A percentile compares a stretch with the other conserved stretches of the same genome.
Conservation (phyloP, 768 basidiomycete genomes). For the Tylopilus vinaceipallidus region DNA sequence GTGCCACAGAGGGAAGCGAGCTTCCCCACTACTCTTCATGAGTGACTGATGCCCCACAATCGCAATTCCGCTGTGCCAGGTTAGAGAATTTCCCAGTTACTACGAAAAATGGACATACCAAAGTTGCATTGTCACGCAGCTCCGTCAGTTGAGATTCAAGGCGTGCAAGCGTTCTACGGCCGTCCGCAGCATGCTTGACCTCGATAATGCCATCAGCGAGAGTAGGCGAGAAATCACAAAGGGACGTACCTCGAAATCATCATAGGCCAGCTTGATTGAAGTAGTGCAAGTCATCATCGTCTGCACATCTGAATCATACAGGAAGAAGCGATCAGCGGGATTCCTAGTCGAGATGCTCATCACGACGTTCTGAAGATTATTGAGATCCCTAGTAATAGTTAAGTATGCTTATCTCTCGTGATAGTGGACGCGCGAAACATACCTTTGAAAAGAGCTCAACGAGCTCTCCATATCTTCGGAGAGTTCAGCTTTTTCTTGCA, state of each 20-base stretch:
- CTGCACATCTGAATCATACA: slow-evolving; percentile 10
- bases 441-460: slow-evolving; percentile 6
- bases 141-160: slow-evolving; percentile 9
- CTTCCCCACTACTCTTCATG: neutral
- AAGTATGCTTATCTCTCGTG: neutral
- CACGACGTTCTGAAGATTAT: slow-evolving; percentile 6
- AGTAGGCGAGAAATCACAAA: neutral
- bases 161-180: slow-evolving; percentile 4
- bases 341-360: slow-evolving; percentile 4
- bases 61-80: slow-evolving; percentile 10
- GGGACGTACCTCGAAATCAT: slow-evolving; percentile 6
- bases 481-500: neutral
- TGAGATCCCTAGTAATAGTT: slow-evolving; percentile 4
- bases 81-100: neutral
- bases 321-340: slow-evolving; percentile 3
- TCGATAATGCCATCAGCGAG: neutral
- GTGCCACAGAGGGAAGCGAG: too few relatives aligned
- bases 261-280: slow-evolving; percentile 9
- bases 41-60: neutral
- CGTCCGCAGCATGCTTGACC: slow-evolving; percentile 15
- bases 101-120: neutral
- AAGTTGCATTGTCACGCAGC: neutral
- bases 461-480: slow-evolving; percentile 3
- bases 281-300: slow-evolving; percentile 5
- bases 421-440: neutral